A percentile compares a stretch with the other conserved stretches of the same genome.
Conservation (phyloP, 1,284 basidiomycete species). For the Rhodofomes roseus region DNA sequence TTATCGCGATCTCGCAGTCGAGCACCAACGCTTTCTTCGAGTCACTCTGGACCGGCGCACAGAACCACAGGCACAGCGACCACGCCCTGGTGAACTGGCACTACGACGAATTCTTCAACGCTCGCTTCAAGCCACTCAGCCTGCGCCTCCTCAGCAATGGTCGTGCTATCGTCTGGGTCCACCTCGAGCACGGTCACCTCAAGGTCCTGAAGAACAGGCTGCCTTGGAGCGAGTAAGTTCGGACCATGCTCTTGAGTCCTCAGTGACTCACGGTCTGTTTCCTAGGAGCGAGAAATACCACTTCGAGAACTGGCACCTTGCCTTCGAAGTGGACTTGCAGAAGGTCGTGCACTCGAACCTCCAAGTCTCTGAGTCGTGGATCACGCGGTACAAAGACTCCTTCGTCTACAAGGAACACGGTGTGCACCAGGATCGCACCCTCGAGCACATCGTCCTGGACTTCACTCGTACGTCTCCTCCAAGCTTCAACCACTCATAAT, state of each 20-base stretch:
- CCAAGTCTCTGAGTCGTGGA: conserved; percentile 10
- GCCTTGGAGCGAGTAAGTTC: conserved; percentile 18
- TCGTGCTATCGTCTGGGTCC: conserved; percentile 26
- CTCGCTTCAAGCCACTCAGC: conserved; percentile 22
- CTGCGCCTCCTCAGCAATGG: conserved; percentile 24
- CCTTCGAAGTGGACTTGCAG: conserved; percentile 31
- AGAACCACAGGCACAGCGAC: conserved; percentile 2
- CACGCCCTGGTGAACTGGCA: conserved; percentile 20
- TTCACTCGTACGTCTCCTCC: conserved; percentile 22
- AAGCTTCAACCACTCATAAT: background rate
- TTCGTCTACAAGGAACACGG: conserved; percentile 20
- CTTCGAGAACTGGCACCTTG: conserved; percentile 28
- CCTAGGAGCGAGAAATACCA: conserved; percentile 15
- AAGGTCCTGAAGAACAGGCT: conserved; percentile 20
- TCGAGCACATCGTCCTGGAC: conserved; percentile 30
- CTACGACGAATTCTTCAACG: conserved; percentile 23
- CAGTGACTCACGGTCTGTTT: background rate
- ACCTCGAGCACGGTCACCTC: conserved; percentile 20
- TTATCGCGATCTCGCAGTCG: conserved; percentile 28
- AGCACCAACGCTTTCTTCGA: conserved; percentile 28
- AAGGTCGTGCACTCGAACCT: conserved; percentile 20
- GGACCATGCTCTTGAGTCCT: background rate
- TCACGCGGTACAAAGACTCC: conserved; percentile 16
- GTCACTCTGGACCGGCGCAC: conserved; percentile 15
- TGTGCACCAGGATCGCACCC: conserved; percentile 11